Conservation (phyloP, 2,329 filamentous ascomycete genomes). For the Colletotrichum horii region DNA sequence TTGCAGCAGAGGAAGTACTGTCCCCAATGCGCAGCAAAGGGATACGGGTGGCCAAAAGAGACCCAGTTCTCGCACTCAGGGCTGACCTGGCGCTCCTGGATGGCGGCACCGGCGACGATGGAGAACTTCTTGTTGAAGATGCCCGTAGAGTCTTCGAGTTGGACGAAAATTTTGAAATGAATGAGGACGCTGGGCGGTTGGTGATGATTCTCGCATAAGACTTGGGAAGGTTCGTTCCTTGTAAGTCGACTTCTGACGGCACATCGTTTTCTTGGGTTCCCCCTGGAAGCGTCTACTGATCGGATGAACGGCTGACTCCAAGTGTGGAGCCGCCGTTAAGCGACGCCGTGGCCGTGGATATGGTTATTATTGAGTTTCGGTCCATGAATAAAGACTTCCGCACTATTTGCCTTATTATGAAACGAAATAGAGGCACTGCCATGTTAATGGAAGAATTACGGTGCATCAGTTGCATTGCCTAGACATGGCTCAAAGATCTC, state of each 20-base stretch:
- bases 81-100: neutral
- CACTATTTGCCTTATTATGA: neutral
- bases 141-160: no score
- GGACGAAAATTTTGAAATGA: neutral
- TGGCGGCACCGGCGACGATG: neutral
- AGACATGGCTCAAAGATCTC: no score
- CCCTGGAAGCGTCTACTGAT: neutral
- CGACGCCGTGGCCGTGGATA: neutral
- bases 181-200: no score
- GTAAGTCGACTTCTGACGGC: neutral
- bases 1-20: neutral
- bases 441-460: neutral
- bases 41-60: neutral
- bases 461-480: no score
- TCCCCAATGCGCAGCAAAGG: neutral
- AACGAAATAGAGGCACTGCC: fast-evolving
- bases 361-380: neutral
- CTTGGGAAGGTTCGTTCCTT: neutral
- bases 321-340: neutral
- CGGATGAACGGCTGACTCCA: neutral
- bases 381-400: neutral
- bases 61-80: neutral
- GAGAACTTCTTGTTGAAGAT: neutral
- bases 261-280: neutral
- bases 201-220: neutral